phyloP scores from a whole-genome alignment of 1,139 yeast species.

The Candida dubliniensis region DNA sequence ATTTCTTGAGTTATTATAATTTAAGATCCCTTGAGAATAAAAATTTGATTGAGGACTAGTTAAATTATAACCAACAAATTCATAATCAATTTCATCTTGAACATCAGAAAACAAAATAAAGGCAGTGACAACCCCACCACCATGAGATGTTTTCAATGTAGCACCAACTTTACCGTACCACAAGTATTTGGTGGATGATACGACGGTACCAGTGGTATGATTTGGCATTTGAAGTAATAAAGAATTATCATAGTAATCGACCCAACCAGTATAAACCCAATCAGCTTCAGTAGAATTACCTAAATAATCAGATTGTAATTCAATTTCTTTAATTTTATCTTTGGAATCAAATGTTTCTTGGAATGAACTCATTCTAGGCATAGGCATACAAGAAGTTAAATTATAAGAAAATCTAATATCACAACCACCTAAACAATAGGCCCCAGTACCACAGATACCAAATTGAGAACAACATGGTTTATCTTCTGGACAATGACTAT shows the following conservation, averaged over 20 bases:
- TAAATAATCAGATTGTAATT: slow-evolving; percentile 48
- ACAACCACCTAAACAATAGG: slow-evolving; percentile 80
- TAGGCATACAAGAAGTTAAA: slow-evolving; percentile 67
- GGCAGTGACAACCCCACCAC: slow-evolving; percentile 83
- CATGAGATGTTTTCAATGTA: slow-evolving; percentile 69
- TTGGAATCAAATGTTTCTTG: slow-evolving; percentile 40
- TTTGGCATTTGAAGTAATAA: slow-evolving; percentile 76
- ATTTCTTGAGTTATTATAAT: slow-evolving; percentile 61
- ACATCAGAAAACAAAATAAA: slow-evolving; percentile 81
- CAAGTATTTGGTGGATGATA: slow-evolving; percentile 74
- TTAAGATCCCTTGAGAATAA: slow-evolving; percentile 71
- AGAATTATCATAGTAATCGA: slow-evolving; percentile 55
- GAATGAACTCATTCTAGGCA: slow-evolving; percentile 41
- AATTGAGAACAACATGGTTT: slow-evolving; percentile 82
- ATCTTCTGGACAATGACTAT: slow-evolving; percentile 62
- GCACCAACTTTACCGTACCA: slow-evolving; percentile 87
- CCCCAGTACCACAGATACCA: slow-evolving; percentile 84
- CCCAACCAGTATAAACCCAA: slow-evolving; percentile 76
- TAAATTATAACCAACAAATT: slow-evolving; percentile 75
- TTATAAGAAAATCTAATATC: slow-evolving; percentile 66
- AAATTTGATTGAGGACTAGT: slow-evolving; percentile 70
- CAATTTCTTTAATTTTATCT: slow-evolving; percentile 19
- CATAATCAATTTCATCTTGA: slow-evolving; percentile 88
- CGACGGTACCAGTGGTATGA: slow-evolving; percentile 73
- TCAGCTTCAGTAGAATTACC: slow-evolving; percentile 70